These are phyloP conservation scores for Coemansia reversa DNA, from an alignment of 192 early-diverging fungal species.

Conservation along the genomic window DNA sequence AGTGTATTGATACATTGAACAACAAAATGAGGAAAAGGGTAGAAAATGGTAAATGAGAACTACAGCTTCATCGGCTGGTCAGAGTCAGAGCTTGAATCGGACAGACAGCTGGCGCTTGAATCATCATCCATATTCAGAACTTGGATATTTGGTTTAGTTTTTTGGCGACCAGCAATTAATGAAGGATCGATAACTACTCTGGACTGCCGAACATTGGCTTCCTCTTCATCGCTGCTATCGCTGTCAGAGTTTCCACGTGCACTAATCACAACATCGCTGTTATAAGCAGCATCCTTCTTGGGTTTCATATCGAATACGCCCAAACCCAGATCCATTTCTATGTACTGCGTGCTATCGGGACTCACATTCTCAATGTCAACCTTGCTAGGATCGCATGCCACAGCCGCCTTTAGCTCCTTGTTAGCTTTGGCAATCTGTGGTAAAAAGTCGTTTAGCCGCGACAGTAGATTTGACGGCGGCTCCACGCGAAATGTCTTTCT, in stretches of 20 bases:
- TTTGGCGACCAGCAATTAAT: conserved; percentile 12
- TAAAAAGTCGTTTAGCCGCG: conserved; percentile 42
- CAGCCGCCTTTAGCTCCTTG: conserved; percentile 29
- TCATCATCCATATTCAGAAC: conserved; percentile 1
- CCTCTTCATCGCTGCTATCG: conserved; percentile 3
- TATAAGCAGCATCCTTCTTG: conserved; percentile 15
- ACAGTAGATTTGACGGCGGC: conserved; percentile 40
- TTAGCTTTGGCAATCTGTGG: conserved; percentile 54
- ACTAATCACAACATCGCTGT: conserved; percentile 24
- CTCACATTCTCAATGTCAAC: conserved; percentile 48
- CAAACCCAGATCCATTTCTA: conserved; percentile 51
- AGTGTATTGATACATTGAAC: neutral
- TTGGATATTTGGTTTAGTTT: conserved; percentile 22
- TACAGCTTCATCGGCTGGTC: neutral
- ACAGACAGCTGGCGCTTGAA: neutral
- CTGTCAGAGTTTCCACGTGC: conserved; percentile 1
- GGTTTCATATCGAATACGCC: conserved; percentile 53
- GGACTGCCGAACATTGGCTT: neutral
- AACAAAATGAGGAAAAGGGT: neutral
- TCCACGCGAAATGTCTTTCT: conserved; percentile 46
- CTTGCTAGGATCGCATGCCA: conserved; percentile 31
- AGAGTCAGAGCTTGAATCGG: conserved; percentile 6
- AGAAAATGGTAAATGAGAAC: neutral
- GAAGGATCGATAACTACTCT: conserved; percentile 19
- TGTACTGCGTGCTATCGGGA: conserved; percentile 36